Evolutionary conservation across 2,329 filamentous ascomycete species (phyloP).

Genomic region (Xylaria sp.): DNA sequence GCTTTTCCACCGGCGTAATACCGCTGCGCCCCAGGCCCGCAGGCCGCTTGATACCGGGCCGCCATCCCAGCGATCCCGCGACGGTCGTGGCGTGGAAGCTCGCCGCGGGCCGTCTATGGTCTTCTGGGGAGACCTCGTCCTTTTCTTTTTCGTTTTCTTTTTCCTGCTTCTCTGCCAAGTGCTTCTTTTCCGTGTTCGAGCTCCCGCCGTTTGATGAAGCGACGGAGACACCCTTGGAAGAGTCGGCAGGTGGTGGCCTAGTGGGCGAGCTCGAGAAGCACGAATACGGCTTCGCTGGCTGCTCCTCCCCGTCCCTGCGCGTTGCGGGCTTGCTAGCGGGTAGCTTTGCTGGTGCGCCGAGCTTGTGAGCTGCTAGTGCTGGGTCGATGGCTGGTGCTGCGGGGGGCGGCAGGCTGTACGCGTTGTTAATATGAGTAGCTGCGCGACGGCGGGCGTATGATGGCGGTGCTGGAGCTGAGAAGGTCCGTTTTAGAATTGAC

Average conservation of each 20-base stretch:
- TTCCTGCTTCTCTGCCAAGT: slow-evolving; percentile 45
- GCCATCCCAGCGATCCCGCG: slow-evolving; percentile 50
- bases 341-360: slow-evolving; percentile 54
- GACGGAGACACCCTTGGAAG: neutral
- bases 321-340: slow-evolving; percentile 50
- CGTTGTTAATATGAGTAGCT: slow-evolving; percentile 2
- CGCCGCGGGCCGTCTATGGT: slow-evolving; percentile 55
- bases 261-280: slow-evolving; percentile 69
- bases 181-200: slow-evolving; percentile 31
- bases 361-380: slow-evolving; percentile 53
- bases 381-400: slow-evolving; percentile 48
- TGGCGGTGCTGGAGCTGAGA: slow-evolving; percentile 35
- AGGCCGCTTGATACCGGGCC: slow-evolving; percentile 57
- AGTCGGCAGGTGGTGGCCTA: slow-evolving; percentile 24
- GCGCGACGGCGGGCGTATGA: slow-evolving; percentile 34
- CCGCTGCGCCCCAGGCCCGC: slow-evolving; percentile 56
- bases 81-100: slow-evolving; percentile 65
- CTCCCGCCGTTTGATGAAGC: neutral
- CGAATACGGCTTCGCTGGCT: slow-evolving; percentile 59
- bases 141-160: neutral
- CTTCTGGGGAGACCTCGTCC: slow-evolving; percentile 48
- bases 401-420: slow-evolving; percentile 29
- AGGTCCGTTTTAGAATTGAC: slow-evolving; percentile 44
- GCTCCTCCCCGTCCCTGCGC: slow-evolving; percentile 26
- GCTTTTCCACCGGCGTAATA: slow-evolving; percentile 61